Evolutionary conservation across 345 rosid species (phyloP), one percentile per base, ranked within the genome.

Genomic region (Fremontodendron californicum): DNA sequence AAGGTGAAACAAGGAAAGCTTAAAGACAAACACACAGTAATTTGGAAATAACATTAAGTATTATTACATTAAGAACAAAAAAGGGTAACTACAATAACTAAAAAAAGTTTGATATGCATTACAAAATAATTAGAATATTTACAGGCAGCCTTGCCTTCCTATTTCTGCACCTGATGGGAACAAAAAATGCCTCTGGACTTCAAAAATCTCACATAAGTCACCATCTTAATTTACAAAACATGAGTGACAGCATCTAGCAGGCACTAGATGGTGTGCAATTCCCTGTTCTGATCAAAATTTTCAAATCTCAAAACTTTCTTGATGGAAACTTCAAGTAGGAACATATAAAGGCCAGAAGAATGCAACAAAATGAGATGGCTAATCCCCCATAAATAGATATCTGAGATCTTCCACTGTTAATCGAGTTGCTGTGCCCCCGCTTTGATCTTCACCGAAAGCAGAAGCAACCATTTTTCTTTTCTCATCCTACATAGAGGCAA

Each of bases 401-500:
- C 78, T 93, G 62, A 93, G 98, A 85, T 96, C 99, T 65, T 92
- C 94, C 71, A 87, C 93, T 0, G 97, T 96, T 75, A 92, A 86
- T 79, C 97, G 90, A 81, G 92, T 78, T 27, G 91, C 90, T n/a
- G 93, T 75, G 69, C 88, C 79, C 76, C 97, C 98, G 15, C 88
- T 87, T 45, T 87, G 89, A 76, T 95, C 99, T 84, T 96, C 98
- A 25, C 98, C 99, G 83, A 90, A 95, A n/a, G 98, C 98, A 79
- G 97, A 92, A 4, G 98, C 97, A 73, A 96, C 97, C 98, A 96
- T 92, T 83, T 83, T 91, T 80, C 97, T 85, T 88, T 96, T 93
- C n/a, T 91, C 93, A 31, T 96, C 99, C 98, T 96, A 84, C 77
- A 85, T 63, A 46, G 52, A 45, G 42, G 9, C n/a, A 42, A 57